Conservation (phyloP, 805 yeast genomes). For the Wickerhamiella nectarea region DNA sequence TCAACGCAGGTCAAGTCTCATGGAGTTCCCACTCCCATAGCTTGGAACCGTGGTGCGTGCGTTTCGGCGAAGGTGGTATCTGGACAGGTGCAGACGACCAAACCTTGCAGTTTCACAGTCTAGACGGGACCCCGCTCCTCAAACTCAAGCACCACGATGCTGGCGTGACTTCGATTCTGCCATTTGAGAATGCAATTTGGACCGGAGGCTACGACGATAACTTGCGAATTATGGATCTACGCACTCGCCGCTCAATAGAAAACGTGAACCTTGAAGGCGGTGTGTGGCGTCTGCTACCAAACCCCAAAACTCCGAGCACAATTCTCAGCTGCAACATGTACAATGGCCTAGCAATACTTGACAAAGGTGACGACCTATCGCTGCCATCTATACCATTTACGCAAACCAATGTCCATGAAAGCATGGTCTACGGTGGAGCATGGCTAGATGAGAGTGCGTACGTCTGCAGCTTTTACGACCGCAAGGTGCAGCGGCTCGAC, state of each 20-base stretch:
- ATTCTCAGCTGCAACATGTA: constrained; percentile 87
- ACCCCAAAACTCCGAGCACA: constrained; percentile 24
- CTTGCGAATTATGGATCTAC: constrained; percentile 52
- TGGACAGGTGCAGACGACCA: constrained; percentile 86
- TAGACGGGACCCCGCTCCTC: constrained; percentile 22
- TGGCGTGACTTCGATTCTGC: constrained; percentile 75
- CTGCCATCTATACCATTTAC: constrained; percentile 12
- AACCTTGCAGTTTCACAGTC: constrained; percentile 58
- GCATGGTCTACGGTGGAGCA: constrained; percentile 94
- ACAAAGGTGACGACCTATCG: constrained; percentile 15
- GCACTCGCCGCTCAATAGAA: constrained; percentile 34
- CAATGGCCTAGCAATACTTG: constrained; percentile 70
- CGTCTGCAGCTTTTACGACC: constrained; percentile 89
- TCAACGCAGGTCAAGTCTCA: background rate
- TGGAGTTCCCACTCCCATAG: constrained; percentile 35
- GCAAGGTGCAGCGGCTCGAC: constrained; percentile 44
- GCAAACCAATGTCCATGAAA: constrained; percentile 38
- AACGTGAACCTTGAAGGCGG: constrained; percentile 69
- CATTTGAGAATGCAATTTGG: constrained; percentile 36
- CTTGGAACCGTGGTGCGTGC: constrained; percentile 82
- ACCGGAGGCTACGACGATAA: constrained; percentile 91
- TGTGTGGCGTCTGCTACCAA: constrained; percentile 81
- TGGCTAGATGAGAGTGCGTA: constrained; percentile 49
- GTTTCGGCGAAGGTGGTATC: constrained; percentile 41
- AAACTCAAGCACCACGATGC: constrained; percentile 60